Percentiles rank a stretch among this genome's conserved stretches.
Conservation (phyloP, 176 grass and related monocot species). For the Oryza brachyantha region DNA sequence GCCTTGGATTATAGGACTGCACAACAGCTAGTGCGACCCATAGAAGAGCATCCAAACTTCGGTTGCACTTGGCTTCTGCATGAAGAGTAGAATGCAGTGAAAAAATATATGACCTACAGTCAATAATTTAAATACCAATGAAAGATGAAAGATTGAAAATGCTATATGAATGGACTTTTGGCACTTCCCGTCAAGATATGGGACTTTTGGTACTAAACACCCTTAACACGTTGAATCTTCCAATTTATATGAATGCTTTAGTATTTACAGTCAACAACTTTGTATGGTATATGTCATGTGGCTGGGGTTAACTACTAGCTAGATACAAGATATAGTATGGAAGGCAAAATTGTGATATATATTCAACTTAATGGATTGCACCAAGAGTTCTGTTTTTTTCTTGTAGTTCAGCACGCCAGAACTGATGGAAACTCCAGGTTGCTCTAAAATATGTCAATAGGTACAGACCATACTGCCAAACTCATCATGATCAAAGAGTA, state of each 20-base stretch:
- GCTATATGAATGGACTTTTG: not conserved
- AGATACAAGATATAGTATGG: not conserved
- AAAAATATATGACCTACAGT: not conserved
- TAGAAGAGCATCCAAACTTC: slow-evolving; percentile 48
- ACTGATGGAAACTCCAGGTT: not conserved
- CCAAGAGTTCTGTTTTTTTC: not conserved
- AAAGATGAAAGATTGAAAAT: not conserved
- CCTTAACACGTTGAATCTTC: not conserved
- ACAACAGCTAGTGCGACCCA: slow-evolving; percentile 82
- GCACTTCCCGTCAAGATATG: not conserved
- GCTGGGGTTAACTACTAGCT: not conserved
- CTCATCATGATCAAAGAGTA: not conserved
- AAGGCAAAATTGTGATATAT: not conserved
- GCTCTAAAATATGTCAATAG: slow-evolving; percentile 2
- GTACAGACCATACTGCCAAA: not conserved
- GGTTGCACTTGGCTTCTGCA: slow-evolving; percentile 48
- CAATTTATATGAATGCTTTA: not conserved
- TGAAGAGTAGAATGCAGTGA: slow-evolving; percentile 23
- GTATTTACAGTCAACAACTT: not conserved
- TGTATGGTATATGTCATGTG: not conserved
- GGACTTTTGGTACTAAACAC: not conserved
- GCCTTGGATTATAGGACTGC: slow-evolving; percentile 83
- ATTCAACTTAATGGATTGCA: not conserved
- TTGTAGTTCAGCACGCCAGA: not conserved
- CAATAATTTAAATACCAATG: not conserved